A percentile compares a stretch with the other conserved stretches of the same genome.
phyloP scores from a whole-genome alignment of 1,139 yeast genomes.

The Zygosaccharomyces sapae region DNA sequence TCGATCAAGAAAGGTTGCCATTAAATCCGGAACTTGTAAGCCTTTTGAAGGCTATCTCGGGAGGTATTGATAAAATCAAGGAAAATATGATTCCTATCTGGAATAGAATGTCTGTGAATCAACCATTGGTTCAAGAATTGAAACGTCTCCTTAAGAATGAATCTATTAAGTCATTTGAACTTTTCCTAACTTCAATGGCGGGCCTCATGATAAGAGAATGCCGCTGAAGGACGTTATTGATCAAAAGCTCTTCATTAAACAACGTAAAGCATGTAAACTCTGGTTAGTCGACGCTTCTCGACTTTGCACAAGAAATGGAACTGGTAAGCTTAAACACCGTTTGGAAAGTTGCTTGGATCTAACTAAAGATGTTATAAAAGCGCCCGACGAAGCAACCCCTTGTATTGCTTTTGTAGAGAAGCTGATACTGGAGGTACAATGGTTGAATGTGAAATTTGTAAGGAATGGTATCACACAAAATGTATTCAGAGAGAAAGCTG shows the following conservation, averaged over 20 bases:
- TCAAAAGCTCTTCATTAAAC: slow-evolving; percentile 14
- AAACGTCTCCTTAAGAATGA: slow-evolving; percentile 11
- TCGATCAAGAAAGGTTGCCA: slow-evolving; percentile 26
- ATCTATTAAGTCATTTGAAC: slow-evolving; percentile 9
- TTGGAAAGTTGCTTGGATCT: slow-evolving; percentile 36
- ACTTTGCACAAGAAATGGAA: slow-evolving; percentile 38
- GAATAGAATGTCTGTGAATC: slow-evolving; percentile 21
- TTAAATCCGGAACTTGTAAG: slow-evolving; percentile 20
- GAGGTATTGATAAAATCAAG: slow-evolving; percentile 29
- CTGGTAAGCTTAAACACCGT: slow-evolving; percentile 29
- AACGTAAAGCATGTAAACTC: slow-evolving; percentile 34
- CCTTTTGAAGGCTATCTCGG: slow-evolving; percentile 21
- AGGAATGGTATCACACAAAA: slow-evolving; percentile 74
- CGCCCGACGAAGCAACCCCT: slow-evolving; percentile 13
- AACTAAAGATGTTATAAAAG: slow-evolving; percentile 39
- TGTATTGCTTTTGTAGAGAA: slow-evolving; percentile 68
- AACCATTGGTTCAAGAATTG: slow-evolving; percentile 12
- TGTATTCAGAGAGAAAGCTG: slow-evolving; percentile 51
- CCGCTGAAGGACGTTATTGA: slow-evolving; percentile 16
- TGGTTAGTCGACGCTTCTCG: slow-evolving; percentile 47
- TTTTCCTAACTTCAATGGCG: slow-evolving; percentile 27
- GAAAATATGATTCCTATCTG: slow-evolving; percentile 34
- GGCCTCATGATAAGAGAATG: slow-evolving; percentile 32
- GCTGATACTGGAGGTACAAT: slow-evolving; percentile 61
- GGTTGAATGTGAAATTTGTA: slow-evolving; percentile 76